Conservation (phyloP, 2,329 filamentous ascomycete species). For the Aulographum hederae region DNA sequence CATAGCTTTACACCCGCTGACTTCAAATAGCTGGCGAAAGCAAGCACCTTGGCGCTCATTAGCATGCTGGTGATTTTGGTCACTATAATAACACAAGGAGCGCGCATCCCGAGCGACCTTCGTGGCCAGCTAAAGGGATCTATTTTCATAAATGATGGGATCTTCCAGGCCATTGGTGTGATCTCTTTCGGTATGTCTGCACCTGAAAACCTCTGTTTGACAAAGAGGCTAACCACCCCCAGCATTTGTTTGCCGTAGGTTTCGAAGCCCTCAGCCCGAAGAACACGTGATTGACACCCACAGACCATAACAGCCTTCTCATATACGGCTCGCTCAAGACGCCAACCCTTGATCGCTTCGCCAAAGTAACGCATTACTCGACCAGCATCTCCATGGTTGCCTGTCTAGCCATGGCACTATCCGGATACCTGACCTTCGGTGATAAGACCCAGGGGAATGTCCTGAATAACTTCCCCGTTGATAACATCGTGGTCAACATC, state of each 20-base stretch:
- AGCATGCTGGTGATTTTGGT: slow-evolving; percentile 85
- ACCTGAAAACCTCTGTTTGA: slow-evolving; percentile 6
- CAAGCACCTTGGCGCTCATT: slow-evolving; percentile 77
- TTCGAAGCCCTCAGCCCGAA: slow-evolving; percentile 4
- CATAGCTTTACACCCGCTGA: not conserved
- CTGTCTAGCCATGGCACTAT: slow-evolving; percentile 72
- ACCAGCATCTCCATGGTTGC: slow-evolving; percentile 82
- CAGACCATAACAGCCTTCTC: slow-evolving; percentile 84
- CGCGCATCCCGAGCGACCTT: slow-evolving; percentile 51
- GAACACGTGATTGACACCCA: slow-evolving; percentile 1
- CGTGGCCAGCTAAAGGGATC: slow-evolving; percentile 53
- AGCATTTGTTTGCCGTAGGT: slow-evolving; percentile 49
- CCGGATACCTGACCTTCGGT: slow-evolving; percentile 84
- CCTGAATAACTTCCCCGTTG: slow-evolving; percentile 85
- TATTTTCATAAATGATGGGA: slow-evolving; percentile 64
- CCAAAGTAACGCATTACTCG: slow-evolving; percentile 82
- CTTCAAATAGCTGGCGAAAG: slow-evolving; percentile 62
- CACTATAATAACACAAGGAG: slow-evolving; percentile 72
- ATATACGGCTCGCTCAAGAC: slow-evolving; percentile 93
- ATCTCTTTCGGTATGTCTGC: slow-evolving; percentile 71
- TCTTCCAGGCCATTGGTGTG: slow-evolving; percentile 92
- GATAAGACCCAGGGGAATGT: slow-evolving; percentile 87
- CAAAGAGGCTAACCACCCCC: slow-evolving; percentile 14
- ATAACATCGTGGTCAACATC: slow-evolving; percentile 87
- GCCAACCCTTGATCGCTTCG: slow-evolving; percentile 89